Conservation (phyloP, 352 stramenopile genomes). For the Phytophthora foliorum region DNA sequence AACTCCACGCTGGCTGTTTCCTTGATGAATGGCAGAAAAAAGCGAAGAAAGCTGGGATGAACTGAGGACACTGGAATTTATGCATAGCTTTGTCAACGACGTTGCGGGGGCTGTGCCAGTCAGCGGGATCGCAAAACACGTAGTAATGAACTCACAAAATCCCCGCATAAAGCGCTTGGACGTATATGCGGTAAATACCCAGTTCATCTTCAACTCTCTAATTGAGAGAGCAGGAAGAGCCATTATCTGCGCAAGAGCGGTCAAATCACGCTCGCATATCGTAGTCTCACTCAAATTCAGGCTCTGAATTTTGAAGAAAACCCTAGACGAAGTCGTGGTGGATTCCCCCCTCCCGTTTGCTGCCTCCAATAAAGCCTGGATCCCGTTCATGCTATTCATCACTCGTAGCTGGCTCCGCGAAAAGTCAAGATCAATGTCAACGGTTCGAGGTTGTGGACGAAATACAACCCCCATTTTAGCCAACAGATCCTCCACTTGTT, state of each 20-base stretch:
- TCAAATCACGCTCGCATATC: slow-evolving; percentile 26
- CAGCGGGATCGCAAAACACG: slow-evolving; percentile 35
- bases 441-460: not conserved
- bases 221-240: slow-evolving; percentile 7
- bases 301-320: slow-evolving; percentile 24
- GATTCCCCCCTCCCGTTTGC: not conserved
- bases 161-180: slow-evolving; percentile 8
- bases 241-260: slow-evolving; percentile 21
- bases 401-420: slow-evolving; percentile 20
- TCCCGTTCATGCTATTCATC: slow-evolving; percentile 8
- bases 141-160: slow-evolving; percentile 39
- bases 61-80: slow-evolving; percentile 46
- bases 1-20: slow-evolving; percentile 9
- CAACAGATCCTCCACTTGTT: slow-evolving; percentile 34
- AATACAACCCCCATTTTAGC: not conserved
- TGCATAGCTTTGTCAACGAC: slow-evolving; percentile 26
- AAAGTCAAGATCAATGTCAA: slow-evolving; percentile 49
- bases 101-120: not conserved
- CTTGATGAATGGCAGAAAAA: slow-evolving; percentile 46
- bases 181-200: slow-evolving; percentile 15
- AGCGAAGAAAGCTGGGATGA: slow-evolving; percentile 43
- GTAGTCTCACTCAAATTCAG: slow-evolving; percentile 29
- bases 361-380: slow-evolving; percentile 8
- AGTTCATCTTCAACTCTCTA: slow-evolving; percentile 41
- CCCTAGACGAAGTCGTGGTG: not conserved